phyloP scores from a whole-genome alignment of 148 eudicot genomes.

The Camellia sinensis region DNA sequence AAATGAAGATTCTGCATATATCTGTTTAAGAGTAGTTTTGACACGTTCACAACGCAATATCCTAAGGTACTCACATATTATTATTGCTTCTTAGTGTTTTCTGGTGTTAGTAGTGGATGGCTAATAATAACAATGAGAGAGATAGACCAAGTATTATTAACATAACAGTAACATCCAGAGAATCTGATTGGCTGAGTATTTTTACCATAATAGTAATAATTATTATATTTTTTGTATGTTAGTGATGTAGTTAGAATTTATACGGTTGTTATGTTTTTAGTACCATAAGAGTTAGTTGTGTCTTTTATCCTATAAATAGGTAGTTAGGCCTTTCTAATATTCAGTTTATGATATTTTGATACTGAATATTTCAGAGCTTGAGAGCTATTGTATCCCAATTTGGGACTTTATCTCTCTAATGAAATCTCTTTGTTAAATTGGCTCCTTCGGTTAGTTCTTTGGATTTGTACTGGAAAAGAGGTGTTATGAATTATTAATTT shows the following conservation, averaged over 20 bases:
- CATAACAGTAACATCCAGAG: too few relatives aligned
- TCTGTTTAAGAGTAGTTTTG: background rate
- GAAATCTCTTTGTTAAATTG: too few relatives aligned
- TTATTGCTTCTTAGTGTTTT: background rate
- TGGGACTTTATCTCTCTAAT: too few relatives aligned
- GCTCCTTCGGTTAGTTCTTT: too few relatives aligned
- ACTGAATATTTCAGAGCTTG: too few relatives aligned
- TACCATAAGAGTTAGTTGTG: too few relatives aligned
- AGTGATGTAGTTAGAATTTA: background rate
- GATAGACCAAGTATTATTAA: background rate
- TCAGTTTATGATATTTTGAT: too few relatives aligned
- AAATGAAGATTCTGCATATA: background rate
- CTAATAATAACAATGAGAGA: conserved; percentile 7
- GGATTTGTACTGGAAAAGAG: background rate
- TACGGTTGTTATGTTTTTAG: background rate
- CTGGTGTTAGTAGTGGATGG: background rate
- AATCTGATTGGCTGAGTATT: background rate
- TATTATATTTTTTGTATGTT: background rate
- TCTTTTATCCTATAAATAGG: too few relatives aligned
- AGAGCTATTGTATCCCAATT: too few relatives aligned
- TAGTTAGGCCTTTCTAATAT: too few relatives aligned
- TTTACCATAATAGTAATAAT: too few relatives aligned
- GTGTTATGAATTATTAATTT: background rate
- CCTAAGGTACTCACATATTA: background rate
- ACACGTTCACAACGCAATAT: background rate